Conservation (phyloP, 2,329 filamentous ascomycete genomes). For the Lachnellula cervina region DNA sequence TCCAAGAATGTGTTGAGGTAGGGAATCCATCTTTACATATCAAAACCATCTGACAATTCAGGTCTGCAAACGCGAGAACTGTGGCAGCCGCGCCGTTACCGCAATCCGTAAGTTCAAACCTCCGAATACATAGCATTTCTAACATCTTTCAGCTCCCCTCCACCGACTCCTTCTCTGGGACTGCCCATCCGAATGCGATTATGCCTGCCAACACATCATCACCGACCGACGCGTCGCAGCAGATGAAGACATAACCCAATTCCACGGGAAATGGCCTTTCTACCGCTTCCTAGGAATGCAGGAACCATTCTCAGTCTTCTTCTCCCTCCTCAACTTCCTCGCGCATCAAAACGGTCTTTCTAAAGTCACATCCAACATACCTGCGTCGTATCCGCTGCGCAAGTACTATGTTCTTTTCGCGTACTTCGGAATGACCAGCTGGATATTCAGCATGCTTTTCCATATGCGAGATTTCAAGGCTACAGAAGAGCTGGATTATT, state of each 20-base stretch:
- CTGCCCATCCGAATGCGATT: constrained; percentile 93
- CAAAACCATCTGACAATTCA: constrained; percentile 33
- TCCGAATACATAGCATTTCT: constrained; percentile 7
- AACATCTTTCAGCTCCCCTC: constrained; percentile 58
- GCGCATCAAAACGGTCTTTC: constrained; percentile 76
- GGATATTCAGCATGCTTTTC: constrained; percentile 87
- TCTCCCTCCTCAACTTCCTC: constrained; percentile 85
- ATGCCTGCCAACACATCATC: constrained; percentile 92
- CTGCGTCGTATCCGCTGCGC: constrained; percentile 67
- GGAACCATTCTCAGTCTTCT: constrained; percentile 89
- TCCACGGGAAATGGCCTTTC: constrained; percentile 99
- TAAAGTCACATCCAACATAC: constrained; percentile 65
- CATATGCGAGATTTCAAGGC: constrained; percentile 80
- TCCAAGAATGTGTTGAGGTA: constrained; percentile 80
- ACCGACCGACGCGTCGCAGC: constrained; percentile 65
- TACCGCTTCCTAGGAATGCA: constrained; percentile 85
- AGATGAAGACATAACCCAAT: constrained; percentile 73
- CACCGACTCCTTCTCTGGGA: constrained; percentile 87
- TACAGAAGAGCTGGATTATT: constrained; percentile 96
- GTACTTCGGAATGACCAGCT: constrained; percentile 75
- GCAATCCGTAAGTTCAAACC: constrained; percentile 23
- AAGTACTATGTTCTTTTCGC: constrained; percentile 78
- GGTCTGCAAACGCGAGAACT: constrained; percentile 80
- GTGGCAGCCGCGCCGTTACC: constrained; percentile 54
- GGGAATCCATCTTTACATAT: constrained; percentile 8